These are phyloP conservation scores for Yamadazyma membranifaciens DNA, from an alignment of 1,139 yeast species.

Conservation along the genomic window DNA sequence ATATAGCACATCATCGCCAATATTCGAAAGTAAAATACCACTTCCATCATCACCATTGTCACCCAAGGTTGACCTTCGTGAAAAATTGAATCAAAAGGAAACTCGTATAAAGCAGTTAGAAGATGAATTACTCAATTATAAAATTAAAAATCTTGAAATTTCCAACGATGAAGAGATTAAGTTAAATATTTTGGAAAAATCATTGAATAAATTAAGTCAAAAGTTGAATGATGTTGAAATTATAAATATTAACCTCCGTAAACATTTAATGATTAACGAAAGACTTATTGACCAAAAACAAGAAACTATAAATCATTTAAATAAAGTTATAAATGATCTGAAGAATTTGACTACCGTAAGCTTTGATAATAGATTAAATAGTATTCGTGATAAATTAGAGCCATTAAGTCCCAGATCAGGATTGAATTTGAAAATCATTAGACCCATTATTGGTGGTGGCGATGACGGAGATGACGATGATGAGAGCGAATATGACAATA, in stretches of 20 bases:
- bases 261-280: conserved; percentile 52
- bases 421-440: conserved; percentile 57
- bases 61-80: conserved; percentile 14
- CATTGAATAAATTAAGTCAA: conserved; percentile 36
- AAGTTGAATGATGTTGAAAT: conserved; percentile 42
- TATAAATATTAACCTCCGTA: conserved; percentile 37
- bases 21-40: conserved; percentile 14
- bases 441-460: conserved; percentile 64
- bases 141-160: conserved; percentile 32
- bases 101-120: conserved; percentile 38
- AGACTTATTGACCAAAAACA: conserved; percentile 61
- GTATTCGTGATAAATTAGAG: conserved; percentile 10
- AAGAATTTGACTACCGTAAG: conserved; percentile 51
- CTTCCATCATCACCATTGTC: conserved; percentile 11
- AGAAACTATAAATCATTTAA: conserved; percentile 56
- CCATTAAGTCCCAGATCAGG: conserved; percentile 39
- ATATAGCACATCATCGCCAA: conserved; percentile 3
- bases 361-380: conserved; percentile 49
- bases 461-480: conserved; percentile 11
- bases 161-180: conserved; percentile 49
- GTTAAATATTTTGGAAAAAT: conserved; percentile 36
- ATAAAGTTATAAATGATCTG: conserved; percentile 50
- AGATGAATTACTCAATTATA: conserved; percentile 33
- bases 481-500: conserved; percentile 6
- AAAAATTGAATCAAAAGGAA: conserved; percentile 35